Evolutionary conservation across 768 basidiomycete species (phyloP).

Genomic region (Boletus eberwhitei): DNA sequence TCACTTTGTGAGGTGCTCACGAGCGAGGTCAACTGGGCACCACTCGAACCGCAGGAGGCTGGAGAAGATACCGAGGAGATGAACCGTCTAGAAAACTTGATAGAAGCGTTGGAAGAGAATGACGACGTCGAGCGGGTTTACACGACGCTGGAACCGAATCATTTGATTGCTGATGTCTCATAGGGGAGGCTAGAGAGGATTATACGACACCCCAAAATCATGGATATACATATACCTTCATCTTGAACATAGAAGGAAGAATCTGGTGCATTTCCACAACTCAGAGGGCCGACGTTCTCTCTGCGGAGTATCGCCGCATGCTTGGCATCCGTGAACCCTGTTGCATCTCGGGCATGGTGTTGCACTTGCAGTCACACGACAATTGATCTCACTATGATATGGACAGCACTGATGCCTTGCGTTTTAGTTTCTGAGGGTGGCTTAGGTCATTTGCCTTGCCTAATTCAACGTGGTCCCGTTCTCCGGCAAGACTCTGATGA

Average conservation of each 20-base stretch:
- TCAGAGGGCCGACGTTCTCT: not conserved
- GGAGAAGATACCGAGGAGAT: conserved; percentile 36
- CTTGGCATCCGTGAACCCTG: not conserved
- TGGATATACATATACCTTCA: not conserved
- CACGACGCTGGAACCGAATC: conserved; percentile 44
- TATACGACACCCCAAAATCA: not conserved
- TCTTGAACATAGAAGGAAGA: not conserved
- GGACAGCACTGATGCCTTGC: conserved; percentile 1
- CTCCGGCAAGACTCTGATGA: not conserved
- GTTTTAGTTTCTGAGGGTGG: not conserved
- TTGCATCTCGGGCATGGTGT: not conserved
- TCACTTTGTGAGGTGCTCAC: conserved; percentile 39
- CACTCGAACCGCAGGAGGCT: conserved; percentile 39
- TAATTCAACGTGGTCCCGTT: not conserved
- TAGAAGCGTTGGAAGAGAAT: conserved; percentile 52
- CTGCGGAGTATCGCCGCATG: not conserved
- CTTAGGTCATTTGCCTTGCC: conserved; percentile 6
- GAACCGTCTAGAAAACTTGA: conserved; percentile 39
- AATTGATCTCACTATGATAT: not conserved
- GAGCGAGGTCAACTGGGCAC: conserved; percentile 55
- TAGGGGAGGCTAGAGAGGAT: conserved; percentile 12
- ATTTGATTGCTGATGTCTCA: conserved; percentile 20
- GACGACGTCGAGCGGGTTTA: conserved; percentile 60
- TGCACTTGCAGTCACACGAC: not conserved
- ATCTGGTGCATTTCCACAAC: not conserved